Percentiles rank a stretch among this genome's conserved stretches.
These are phyloP conservation scores for Calonectria hongkongensis DNA, from an alignment of 2,329 filamentous ascomycete genomes.

Conservation along the genomic window DNA sequence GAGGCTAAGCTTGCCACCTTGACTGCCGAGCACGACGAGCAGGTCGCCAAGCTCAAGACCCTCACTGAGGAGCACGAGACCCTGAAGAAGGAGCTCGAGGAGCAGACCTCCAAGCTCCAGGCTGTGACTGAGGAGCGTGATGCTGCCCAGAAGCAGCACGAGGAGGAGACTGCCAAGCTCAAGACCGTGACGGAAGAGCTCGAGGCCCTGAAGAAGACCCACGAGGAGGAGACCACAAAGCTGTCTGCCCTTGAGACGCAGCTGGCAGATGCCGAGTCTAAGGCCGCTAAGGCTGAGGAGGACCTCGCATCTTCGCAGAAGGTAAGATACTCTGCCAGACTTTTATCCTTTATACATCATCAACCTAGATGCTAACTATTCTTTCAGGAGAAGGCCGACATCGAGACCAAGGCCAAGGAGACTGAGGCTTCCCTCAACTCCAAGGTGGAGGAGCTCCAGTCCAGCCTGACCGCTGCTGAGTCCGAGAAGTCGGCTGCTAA, in stretches of 20 bases:
- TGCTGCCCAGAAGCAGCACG: slow-evolving; percentile 48
- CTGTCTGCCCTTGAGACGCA: slow-evolving; percentile 56
- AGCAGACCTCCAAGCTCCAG: slow-evolving; percentile 53
- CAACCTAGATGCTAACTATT: slow-evolving; percentile 33
- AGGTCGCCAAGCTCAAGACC: slow-evolving; percentile 48
- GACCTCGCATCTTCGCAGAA: slow-evolving; percentile 58
- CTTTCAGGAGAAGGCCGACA: slow-evolving; percentile 48
- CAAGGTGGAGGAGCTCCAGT: slow-evolving; percentile 47
- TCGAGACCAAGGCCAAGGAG: slow-evolving; percentile 48
- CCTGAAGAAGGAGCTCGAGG: slow-evolving; percentile 47
- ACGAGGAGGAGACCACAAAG: slow-evolving; percentile 41
- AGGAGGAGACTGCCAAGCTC: slow-evolving; percentile 38
- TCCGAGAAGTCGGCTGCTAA: slow-evolving; percentile 42
- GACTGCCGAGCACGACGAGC: slow-evolving; percentile 47
- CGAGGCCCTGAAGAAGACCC: slow-evolving; percentile 50
- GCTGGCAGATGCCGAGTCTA: slow-evolving; percentile 60
- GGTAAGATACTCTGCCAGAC: slow-evolving; percentile 51
- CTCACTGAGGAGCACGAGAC: slow-evolving; percentile 43
- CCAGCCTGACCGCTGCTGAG: slow-evolving; percentile 41
- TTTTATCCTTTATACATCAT: too few species aligned
- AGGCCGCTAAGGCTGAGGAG: slow-evolving; percentile 61
- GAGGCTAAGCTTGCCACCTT: slow-evolving; percentile 54
- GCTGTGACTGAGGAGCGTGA: slow-evolving; percentile 51
- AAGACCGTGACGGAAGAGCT: slow-evolving; percentile 50
- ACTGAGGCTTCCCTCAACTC: slow-evolving; percentile 47